Percentiles rank a stretch among this genome's conserved stretches.
Conservation (phyloP, 768 basidiomycete species). For the Suillus sp. region DNA sequence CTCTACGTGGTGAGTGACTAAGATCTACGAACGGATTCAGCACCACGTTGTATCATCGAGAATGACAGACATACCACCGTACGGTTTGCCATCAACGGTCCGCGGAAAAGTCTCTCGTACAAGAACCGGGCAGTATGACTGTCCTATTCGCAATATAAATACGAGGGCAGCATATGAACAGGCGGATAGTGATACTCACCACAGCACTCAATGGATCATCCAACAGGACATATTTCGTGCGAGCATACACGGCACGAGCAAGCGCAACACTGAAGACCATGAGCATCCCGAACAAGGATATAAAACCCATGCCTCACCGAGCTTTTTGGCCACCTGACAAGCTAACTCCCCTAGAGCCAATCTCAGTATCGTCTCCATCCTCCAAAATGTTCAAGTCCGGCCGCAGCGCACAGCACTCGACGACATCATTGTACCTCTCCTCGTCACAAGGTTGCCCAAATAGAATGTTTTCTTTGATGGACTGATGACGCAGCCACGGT, state of each 20-base stretch:
- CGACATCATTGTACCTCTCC: constrained; percentile 69
- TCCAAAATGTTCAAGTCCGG: constrained; percentile 85
- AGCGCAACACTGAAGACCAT: constrained; percentile 63
- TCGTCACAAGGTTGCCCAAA: constrained; percentile 74
- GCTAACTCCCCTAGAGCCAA: constrained; percentile 72
- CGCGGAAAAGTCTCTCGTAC: constrained; percentile 65
- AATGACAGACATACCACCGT: constrained; percentile 55
- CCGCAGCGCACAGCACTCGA: constrained; percentile 82
- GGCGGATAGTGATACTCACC: constrained; percentile 42
- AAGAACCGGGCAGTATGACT: constrained; percentile 67
- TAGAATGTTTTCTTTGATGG: constrained; percentile 79
- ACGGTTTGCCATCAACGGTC: constrained; percentile 63
- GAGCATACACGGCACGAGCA: constrained; percentile 79
- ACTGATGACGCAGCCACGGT: constrained; percentile 69
- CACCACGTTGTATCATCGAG: background rate
- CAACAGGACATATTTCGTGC: constrained; percentile 68
- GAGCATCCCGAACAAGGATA: constrained; percentile 4
- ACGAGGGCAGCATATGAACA: background rate
- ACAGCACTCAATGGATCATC: constrained; percentile 86
- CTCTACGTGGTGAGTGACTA: constrained; percentile 85
- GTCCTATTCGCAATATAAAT: constrained; percentile 44
- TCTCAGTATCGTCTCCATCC: constrained; percentile 84
- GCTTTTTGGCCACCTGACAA: constrained; percentile 85
- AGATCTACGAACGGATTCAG: constrained; percentile 41
- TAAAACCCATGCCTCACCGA: constrained; percentile 42